phyloP scores from a whole-genome alignment of 352 stramenopile species.

The Globisporangium parvum region DNA sequence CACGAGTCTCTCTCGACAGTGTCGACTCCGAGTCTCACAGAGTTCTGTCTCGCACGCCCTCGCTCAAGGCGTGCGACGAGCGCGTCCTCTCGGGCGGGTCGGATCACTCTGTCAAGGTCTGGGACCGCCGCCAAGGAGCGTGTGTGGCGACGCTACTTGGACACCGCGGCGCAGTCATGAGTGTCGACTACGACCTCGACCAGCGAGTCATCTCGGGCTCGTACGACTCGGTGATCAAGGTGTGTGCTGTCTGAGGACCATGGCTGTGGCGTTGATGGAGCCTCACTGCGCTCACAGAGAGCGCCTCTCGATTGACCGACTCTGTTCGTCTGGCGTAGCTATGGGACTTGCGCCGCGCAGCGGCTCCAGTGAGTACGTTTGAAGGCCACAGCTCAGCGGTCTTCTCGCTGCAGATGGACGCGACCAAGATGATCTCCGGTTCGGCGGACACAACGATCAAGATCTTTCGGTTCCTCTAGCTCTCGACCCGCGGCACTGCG shows the following conservation, averaged over 20 bases:
- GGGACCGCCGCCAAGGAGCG: slow-evolving; percentile 20
- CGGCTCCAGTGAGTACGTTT: slow-evolving; percentile 11
- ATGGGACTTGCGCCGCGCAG: slow-evolving; percentile 19
- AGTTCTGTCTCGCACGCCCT: background rate
- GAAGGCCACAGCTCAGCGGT: slow-evolving; percentile 25
- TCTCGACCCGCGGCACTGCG: background rate
- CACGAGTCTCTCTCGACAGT: background rate
- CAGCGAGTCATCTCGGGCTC: slow-evolving; percentile 20
- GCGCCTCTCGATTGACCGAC: too few species aligned
- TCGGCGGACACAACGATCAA: slow-evolving; percentile 28
- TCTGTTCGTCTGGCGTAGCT: slow-evolving; percentile 7
- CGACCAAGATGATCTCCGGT: slow-evolving; percentile 24
- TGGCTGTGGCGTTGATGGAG: background rate
- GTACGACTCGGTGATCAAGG: slow-evolving; percentile 25
- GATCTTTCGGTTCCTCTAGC: slow-evolving; percentile 24
- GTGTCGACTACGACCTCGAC: slow-evolving; percentile 21
- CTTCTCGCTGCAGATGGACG: slow-evolving; percentile 28
- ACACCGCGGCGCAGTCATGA: slow-evolving; percentile 24
- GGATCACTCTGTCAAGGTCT: slow-evolving; percentile 24
- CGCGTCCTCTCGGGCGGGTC: slow-evolving; percentile 19
- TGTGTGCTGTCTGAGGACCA: background rate
- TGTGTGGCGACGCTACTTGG: slow-evolving; percentile 14
- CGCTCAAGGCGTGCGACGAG: slow-evolving; percentile 9
- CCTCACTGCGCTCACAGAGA: background rate
- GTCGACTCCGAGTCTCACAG: background rate